These are phyloP conservation scores for Silene uniflora DNA, from an alignment of 148 eudicot species.

Conservation along the genomic window DNA sequence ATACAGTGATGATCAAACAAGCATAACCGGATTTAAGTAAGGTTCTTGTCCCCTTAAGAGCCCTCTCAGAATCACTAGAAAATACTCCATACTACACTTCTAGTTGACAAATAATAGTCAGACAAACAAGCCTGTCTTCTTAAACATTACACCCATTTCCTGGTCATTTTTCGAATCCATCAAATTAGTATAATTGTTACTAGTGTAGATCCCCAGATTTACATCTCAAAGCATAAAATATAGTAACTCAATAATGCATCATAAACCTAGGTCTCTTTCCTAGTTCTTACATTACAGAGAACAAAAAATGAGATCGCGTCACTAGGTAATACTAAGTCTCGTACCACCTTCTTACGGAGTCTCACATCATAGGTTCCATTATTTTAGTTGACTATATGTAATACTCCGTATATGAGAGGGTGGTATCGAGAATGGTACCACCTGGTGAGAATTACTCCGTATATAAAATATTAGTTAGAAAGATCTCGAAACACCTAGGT, in stretches of 20 bases:
- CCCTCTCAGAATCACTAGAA: neutral
- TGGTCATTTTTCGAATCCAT: neutral
- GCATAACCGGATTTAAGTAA: neutral
- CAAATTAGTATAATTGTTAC: slow-evolving; percentile 25
- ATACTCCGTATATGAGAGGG: no score
- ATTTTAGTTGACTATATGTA: no score
- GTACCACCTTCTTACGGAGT: no score
- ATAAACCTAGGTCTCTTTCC: neutral
- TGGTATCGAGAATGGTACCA: no score
- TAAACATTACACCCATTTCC: neutral
- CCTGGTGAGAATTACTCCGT: no score
- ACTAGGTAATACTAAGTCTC: no score
- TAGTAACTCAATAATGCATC: neutral
- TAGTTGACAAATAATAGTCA: slow-evolving; percentile 1
- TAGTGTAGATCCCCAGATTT: slow-evolving; percentile 24
- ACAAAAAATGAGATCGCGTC: no score
- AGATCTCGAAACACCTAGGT: no score
- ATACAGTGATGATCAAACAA: neutral
- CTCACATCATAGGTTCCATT: no score
- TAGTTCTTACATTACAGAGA: neutral
- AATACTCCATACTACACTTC: neutral
- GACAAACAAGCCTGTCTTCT: slow-evolving; percentile 13
- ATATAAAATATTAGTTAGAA: no score
- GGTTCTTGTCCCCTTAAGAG: neutral
- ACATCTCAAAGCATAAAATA: slow-evolving; percentile 7